phyloP scores from a whole-genome alignment of 2,329 filamentous ascomycete genomes.

The Pseudopithomyces maydicus region DNA sequence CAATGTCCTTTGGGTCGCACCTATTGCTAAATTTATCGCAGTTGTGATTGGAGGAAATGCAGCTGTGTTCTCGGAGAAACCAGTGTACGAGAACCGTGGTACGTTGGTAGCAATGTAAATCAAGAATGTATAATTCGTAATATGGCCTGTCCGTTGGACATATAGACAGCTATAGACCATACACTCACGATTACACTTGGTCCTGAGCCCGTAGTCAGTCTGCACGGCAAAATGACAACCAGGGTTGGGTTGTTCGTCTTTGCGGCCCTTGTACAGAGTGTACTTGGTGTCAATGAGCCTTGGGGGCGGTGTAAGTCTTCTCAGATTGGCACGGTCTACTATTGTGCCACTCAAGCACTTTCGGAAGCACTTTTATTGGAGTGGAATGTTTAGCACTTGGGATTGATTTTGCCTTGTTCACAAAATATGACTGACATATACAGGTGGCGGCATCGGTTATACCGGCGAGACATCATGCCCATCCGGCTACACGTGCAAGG shows the following conservation, averaged over 20 bases:
- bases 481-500: conserved; percentile 14
- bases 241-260: conserved; percentile 11
- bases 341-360: too few relatives aligned
- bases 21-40: background rate
- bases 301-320: conserved; percentile 16
- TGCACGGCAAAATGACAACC: background rate
- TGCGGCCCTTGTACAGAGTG: conserved; percentile 14
- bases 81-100: background rate
- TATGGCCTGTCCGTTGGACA: background rate
- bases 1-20: background rate
- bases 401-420: background rate
- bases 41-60: background rate
- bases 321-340: too few relatives aligned
- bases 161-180: background rate
- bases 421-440: conserved; percentile 1
- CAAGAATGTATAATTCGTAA: background rate
- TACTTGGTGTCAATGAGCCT: conserved; percentile 11
- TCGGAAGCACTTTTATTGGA: too few relatives aligned
- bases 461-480: conserved; percentile 16
- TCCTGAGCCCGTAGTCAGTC: background rate
- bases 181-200: conserved; percentile 8
- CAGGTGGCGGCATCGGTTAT: conserved; percentile 17
- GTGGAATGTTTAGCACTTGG: too few relatives aligned
- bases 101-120: background rate
- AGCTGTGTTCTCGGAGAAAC: background rate